Base-by-base conservation (phyloP, 2,329 filamentous ascomycete species). In the Trichoderma koningii region DNA sequence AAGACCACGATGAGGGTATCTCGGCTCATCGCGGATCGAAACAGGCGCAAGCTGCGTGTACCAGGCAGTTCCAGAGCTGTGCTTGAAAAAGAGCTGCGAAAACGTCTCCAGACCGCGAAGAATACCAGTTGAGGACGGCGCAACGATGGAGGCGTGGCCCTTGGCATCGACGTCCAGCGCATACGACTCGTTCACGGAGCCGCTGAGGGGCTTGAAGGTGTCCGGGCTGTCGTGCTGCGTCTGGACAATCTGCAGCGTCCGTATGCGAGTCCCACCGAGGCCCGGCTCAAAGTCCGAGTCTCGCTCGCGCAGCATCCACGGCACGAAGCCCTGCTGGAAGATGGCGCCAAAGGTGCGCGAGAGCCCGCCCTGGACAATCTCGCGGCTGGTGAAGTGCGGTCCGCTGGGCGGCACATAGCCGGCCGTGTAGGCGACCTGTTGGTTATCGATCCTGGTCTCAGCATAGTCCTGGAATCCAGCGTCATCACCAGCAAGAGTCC, bases 31-130 rank as follows among this genome's bases (percentile, higher is more conserved):
- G n/a, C 77, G 76, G 71, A 96, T 91, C 0, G 78, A 74, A 3
- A 96, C 82, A 0, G 93, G 93, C 1, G 89, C 90, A 44, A 86
- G 77, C 0, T 83, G 83, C 1, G 89, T 92, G 78, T 96, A 96
- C 79, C 83, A 80, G 57, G 71, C 74, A 6, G 75, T 75, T 28
- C 83, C 85, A 3, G 80, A 73, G 45, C 87, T 87, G 76, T 92
- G 88, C 74, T 86, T 75, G 78, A 87, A 94, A 78, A 95, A 95
- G 17, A 96, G 84, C 79, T 96, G 92, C 0, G 85, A 83, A 72
- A 95, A 92, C 2, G 90, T 89, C 69, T 90, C 88, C 23, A 96
- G 81, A n/a, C 84, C 92, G 68, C 86, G 86, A 19, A 92, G 80
- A 41, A 93, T 79, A 56, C 92, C 92, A 7, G 85, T 83, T 17